Evolutionary conservation across 768 basidiomycete species (phyloP), one percentile per base, ranked within the genome.

Genomic region (Mycena leptocephala): DNA sequence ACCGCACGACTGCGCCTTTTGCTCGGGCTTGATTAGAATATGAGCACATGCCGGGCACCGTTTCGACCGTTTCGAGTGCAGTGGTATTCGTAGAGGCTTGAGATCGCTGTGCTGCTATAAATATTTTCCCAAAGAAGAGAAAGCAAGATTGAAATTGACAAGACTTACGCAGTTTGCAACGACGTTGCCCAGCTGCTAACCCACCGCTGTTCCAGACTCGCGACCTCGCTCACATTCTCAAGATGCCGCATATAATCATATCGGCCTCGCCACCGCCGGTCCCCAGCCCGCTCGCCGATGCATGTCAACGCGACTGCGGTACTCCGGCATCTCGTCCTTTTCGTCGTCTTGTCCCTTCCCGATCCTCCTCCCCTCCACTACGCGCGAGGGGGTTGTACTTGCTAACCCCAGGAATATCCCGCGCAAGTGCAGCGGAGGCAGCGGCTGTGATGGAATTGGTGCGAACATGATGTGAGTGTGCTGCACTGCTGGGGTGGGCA

Each of bases 11-110:
- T 97, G 96, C 0, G 97, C 95, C 82, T 99, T 99, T 81, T 97
- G 95, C 83, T 99, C 98, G 5, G 98, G 98, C 83, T 99, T 98
- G 85, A 99, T 98, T 76, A 99, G 91, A 79, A 99, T 98, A 84
- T 99, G 98, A 22, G 95, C 93, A 83, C 98, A 99, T 2, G 89
- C 90, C 18, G 97, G 94, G 86, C 98, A 99, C 5, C 98, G 96
- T 85, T 99, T 99, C 4, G 97, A 97, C 66, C 95, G 92, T 84
- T 99, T 99, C 0, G 97, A 95, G 78, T 95, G 96, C 0, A 99
- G 89, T 0, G 96, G 97, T 79, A 99, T 96, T 37, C 98, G 95
- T 58, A 96, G 88, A 0, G 98, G 98, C 82, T 92, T 92, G 16
- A 97, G 89, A 51, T 97, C 94, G 37, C 96, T 97, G 83, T 5